Evolutionary conservation across 2,329 filamentous ascomycete genomes (phyloP), one percentile per base, ranked within the genome.

Genomic region (Penicillium psychrosexuale): DNA sequence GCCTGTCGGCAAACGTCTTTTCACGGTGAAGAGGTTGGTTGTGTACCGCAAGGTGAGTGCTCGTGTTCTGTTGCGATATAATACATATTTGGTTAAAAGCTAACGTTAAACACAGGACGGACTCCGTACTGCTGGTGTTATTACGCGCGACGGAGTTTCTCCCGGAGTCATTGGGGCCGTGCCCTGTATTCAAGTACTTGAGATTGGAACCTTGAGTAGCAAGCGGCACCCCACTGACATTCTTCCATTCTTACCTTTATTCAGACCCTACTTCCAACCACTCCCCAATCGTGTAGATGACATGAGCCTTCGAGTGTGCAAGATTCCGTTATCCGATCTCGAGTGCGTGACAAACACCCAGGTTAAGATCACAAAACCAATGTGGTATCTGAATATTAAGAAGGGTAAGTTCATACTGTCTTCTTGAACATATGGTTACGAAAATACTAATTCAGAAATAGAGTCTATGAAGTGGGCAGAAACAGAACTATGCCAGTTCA

Each of bases 221-320:
- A 83, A 84, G 53, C 84, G 91, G 36, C 86, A 92, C 65, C 84
- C 89, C 15, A 90, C 87, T n/a, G 93, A 97, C 67, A 80, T 95
- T 34, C 78, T 99, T 11, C 92, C 94, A 0, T 97, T 92, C 67
- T 75, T 96, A 2, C 83, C 88, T 5, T 76, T 77, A 0, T 90
- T 94, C 69, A 82, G 89, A 13, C 79, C 80, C 39, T 78, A 86
- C 43, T 84, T 95, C 62, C 82, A 86, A 11, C 78, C 82, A 12
- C 72, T 96, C 0, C 88, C 90, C 1, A 83, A 85, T 50, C 79
- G 77, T 15, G 85, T 84, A 62, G 82, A 80, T 55, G 83, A 90
- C 19, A 84, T 96, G 68, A 82, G 82, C 11, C 80, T 86, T 11
- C 89, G 88, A 69, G 82, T 84, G 1, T 75, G 82, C 5, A 85